These are phyloP conservation scores for Diphasiastrum complanatum DNA, from an alignment of 83 land plant species.

Conservation along the genomic window DNA sequence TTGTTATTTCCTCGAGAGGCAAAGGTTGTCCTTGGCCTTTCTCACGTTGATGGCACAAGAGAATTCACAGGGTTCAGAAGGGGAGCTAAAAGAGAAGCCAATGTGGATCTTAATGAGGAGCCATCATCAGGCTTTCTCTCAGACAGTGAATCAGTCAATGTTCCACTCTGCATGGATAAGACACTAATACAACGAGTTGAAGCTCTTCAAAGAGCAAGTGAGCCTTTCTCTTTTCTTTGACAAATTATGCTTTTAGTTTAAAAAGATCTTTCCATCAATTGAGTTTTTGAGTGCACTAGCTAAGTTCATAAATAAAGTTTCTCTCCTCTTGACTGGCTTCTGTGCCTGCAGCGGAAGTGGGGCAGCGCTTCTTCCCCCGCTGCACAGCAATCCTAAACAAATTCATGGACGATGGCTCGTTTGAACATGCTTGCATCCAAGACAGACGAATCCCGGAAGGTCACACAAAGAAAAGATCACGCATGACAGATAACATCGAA, in stretches of 20 bases:
- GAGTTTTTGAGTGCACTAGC: no score
- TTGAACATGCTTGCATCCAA: conserved; percentile 5
- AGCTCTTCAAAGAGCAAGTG: conserved; percentile 23
- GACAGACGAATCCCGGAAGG: conserved; percentile 43
- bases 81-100: conserved; percentile 13
- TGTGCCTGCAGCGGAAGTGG: conserved; percentile 50
- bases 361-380: conserved; percentile 58
- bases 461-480: conserved; percentile 43
- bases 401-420: conserved; percentile 52
- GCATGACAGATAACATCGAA: conserved; percentile 47
- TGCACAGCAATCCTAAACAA: conserved; percentile 64
- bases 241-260: neutral
- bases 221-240: neutral
- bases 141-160: neutral
- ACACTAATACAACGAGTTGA: conserved; percentile 23
- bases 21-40: conserved; percentile 18
- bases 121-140: conserved; percentile 2
- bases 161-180: neutral
- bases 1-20: conserved; percentile 30
- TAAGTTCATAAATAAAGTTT: neutral
- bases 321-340: neutral
- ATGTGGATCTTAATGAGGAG: conserved; percentile 16
- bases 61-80: conserved; percentile 7
- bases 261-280: neutral
- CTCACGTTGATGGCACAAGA: conserved; percentile 25